phyloP scores from a whole-genome alignment of 1,139 yeast species.

The Saccharomyces hybrid region DNA sequence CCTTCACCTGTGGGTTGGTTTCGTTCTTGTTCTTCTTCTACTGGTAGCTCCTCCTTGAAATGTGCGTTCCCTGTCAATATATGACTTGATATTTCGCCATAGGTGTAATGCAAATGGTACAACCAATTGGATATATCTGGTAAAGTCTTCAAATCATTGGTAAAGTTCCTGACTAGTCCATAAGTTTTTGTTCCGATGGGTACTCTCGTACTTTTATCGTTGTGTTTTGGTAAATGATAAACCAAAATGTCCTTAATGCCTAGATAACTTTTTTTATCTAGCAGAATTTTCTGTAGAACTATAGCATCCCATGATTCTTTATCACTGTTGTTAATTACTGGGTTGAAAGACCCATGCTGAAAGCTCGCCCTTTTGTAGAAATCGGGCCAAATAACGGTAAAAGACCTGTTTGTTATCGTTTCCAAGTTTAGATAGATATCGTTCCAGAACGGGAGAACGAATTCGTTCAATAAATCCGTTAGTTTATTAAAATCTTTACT shows the following conservation, averaged over 20 bases:
- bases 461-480: conserved; percentile 26
- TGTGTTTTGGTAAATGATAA: conserved; percentile 25
- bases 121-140: conserved; percentile 30
- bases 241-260: conserved; percentile 29
- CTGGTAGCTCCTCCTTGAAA: conserved; percentile 16
- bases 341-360: conserved; percentile 1
- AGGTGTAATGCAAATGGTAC: conserved; percentile 24
- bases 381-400: conserved; percentile 20
- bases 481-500: conserved; percentile 10
- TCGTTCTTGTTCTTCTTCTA: background rate
- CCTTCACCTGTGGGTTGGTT: background rate
- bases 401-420: conserved; percentile 18
- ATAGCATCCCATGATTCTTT: conserved; percentile 26
- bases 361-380: conserved; percentile 21
- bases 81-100: conserved; percentile 27
- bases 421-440: conserved; percentile 24
- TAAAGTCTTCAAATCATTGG: conserved; percentile 18
- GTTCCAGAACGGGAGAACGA: conserved; percentile 28
- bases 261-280: conserved; percentile 25
- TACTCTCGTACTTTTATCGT: background rate
- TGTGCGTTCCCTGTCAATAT: conserved; percentile 27
- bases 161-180: conserved; percentile 27
- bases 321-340: background rate
- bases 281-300: conserved; percentile 22
- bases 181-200: conserved; percentile 15